Percentiles rank a stretch among this genome's conserved stretches.
Evolutionary conservation across 1,139 yeast species (phyloP).

Genomic region (Yamadazyma trypodendri): DNA sequence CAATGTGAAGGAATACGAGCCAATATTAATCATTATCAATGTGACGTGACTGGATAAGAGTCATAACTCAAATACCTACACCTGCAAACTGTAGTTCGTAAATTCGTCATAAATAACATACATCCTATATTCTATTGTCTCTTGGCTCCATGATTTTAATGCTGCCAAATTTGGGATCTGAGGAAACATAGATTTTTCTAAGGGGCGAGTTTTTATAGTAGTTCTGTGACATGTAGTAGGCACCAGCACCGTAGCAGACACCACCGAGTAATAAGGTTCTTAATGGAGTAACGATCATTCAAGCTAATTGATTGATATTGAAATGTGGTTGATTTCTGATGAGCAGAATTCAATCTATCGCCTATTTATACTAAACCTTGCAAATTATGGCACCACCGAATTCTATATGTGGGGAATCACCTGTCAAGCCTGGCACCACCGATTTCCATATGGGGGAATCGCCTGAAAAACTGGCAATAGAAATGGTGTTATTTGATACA

Average conservation of each 20-base stretch:
- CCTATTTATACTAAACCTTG: slow-evolving; percentile 1
- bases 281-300: slow-evolving; percentile 21
- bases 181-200: slow-evolving; percentile 27
- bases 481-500: slow-evolving; percentile 8
- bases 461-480: not conserved
- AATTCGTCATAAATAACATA: no score
- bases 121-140: slow-evolving; percentile 10
- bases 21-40: no score
- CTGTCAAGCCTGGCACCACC: not conserved
- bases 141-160: slow-evolving; percentile 24
- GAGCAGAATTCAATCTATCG: not conserved
- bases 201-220: slow-evolving; percentile 33
- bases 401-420: not conserved
- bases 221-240: slow-evolving; percentile 33
- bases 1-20: no score
- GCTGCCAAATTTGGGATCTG: slow-evolving; percentile 31
- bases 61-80: no score
- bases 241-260: slow-evolving; percentile 33
- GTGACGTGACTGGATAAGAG: no score
- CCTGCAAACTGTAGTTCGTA: no score
- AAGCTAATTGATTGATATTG: not conserved
- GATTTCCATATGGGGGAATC: not conserved
- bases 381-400: not conserved
- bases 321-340: slow-evolving; percentile 1
- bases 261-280: slow-evolving; percentile 38